Percentiles rank a stretch among this genome's conserved stretches.
phyloP scores from a whole-genome alignment of 129 eudicot species.

The Dittrichia graveolens region DNA sequence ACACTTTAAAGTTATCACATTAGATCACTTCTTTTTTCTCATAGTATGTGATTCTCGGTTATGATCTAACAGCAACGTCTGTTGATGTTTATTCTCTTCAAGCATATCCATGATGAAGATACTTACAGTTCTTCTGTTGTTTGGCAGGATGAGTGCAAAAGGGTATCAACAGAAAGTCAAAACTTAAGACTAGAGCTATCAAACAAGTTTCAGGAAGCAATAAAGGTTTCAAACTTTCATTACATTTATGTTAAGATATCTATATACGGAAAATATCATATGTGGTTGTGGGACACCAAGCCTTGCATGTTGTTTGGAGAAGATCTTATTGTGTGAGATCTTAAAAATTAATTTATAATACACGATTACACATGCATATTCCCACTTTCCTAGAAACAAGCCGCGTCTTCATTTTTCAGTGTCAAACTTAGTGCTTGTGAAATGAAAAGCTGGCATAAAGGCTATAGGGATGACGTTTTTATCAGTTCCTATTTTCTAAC shows the following conservation, averaged over 20 bases:
- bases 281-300: neutral
- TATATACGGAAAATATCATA: neutral
- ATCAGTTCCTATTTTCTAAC: neutral
- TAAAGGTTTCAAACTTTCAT: constrained; percentile 51
- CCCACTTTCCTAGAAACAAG: neutral
- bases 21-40: constrained; percentile 16
- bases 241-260: neutral
- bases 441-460: neutral
- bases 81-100: neutral
- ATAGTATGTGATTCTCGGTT: neutral
- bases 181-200: constrained; percentile 84
- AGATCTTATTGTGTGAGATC: constrained; percentile 3
- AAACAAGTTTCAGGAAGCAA: constrained; percentile 89
- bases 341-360: neutral
- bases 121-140: constrained; percentile 21
- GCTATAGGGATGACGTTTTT: neutral
- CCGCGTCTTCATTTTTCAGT: neutral
- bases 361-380: neutral
- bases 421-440: neutral
- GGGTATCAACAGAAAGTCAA: constrained; percentile 88
- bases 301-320: constrained; percentile 3
- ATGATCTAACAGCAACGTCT: neutral
- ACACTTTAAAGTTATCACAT: neutral
- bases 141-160: constrained; percentile 85
- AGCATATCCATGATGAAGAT: constrained; percentile 11